Evolutionary conservation across 169 alveolate genomes (phyloP), one percentile per base, ranked within the genome.

Genomic region (Theileria sp.): DNA sequence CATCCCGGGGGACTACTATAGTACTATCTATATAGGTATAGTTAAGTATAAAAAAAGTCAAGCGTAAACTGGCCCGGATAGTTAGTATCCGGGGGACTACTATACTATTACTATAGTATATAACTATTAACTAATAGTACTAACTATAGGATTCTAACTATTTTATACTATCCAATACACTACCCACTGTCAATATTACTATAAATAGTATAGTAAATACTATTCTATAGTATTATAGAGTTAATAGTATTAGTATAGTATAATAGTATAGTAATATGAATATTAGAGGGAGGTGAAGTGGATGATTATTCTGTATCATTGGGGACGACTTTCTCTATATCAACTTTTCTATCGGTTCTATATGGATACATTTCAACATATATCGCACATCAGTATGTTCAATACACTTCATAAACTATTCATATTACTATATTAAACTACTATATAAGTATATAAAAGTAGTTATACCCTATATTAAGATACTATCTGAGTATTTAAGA

Each of bases 301-400:
- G 58, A 26, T 36, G 89, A 83, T 30, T 83, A 68, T 23, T 30
- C 76, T 21, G 66, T 51, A 6, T 77, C 80, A 17, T 73, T 64
- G 49, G 81, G 89, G 0, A 74, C 69, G 50, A 54, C 71, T 7
- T 60, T 83, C n/a, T 56, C 89, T 2, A 51, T 67, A 4, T 66
- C 89, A 8, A 83, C 87, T 25, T 64, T 83, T 25, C 66, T 74
- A 17, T 56, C 81, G 3, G 82, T 83, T 21, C n/a, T 68, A 60
- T 86, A 83, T 44, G 81, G 89, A n/a, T 83, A 74, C 74, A 67
- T 83, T 23, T 68, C 77, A 44, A 77, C 79, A 7, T 83, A 21
- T 69, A 71, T 83, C 0, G 89, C 79, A 26, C 82, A 83, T 65
- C 50, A 67, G 89, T 83, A 78, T 15, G 89, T 77, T 28, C 17